Evolutionary conservation across 768 basidiomycete species (phyloP), one percentile per base, ranked within the genome.

Genomic region (Suillus lakei): DNA sequence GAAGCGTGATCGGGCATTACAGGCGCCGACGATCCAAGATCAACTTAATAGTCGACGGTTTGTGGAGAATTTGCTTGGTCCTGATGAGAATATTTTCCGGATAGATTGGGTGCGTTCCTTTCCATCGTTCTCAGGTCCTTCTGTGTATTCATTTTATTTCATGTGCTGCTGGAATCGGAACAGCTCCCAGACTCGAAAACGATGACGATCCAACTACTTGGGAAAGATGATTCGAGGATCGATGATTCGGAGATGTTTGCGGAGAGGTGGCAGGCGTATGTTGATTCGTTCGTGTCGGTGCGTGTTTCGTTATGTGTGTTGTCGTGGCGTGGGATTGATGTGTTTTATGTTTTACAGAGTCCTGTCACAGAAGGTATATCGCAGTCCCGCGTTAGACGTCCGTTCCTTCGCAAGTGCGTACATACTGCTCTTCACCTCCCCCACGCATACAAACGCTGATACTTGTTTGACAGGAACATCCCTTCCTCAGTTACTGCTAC

Each of bases 181-280:
- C 26, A 94, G 92, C 79, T 91, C 3, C 85, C 88, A 1, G 85
- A 88, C 56, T 81, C 85, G 10, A 91, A 87, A 70, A 85, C 81
- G 38, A 84, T 91, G 78, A 90, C 91, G 0, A 79, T 92, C 61
- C 91, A 93, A 73, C 77, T 94, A 30, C 85, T 93, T 61, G 91
- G 91, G 15, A 93, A 93, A 71, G 92, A 93, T 61, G 91, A 92
- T 70, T 85, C 87, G 15, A 87, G 83, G 65, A 84, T 86, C 39
- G 91, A 93, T 65, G 91, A 94, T 70, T 86, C 90, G 0, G 92
- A 93, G 70, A 88, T 90, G 21, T 76, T 91, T 63, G 90, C 88
- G 13, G 90, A 88, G 5, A 83, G 92, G 46, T 95, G 92, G 92
- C 89, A 92, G 69, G 79, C 85, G 0, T 94, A 94, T 73, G 85